Percentiles rank a stretch among this genome's conserved stretches.
Conservation (phyloP, 306 rosid genomes). For the Quercus robur region DNA sequence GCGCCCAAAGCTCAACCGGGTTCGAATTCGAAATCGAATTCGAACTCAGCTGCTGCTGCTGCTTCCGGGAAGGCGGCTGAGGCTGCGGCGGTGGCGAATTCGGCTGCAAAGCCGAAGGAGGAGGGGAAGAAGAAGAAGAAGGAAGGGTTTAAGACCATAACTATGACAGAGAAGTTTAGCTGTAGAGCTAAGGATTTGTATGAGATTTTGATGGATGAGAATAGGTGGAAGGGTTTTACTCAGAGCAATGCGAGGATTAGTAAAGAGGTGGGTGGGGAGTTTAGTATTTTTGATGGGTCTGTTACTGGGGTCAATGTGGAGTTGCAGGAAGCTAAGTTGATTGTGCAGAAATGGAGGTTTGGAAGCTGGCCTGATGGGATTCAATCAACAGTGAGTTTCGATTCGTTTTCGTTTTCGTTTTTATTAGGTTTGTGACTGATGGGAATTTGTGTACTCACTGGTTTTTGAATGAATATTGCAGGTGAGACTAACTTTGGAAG, state of each 20-base stretch:
- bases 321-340: conserved; percentile 74
- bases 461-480: conserved; percentile 25
- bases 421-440: background rate
- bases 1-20: conserved; percentile 31
- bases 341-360: conserved; percentile 87
- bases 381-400: conserved; percentile 52
- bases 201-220: conserved; percentile 96
- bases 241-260: conserved; percentile 90
- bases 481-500: conserved; percentile 84
- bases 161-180: conserved; percentile 81
- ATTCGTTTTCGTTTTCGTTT: too few relatives aligned
- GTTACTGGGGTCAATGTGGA: conserved; percentile 79
- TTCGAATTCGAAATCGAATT: too few relatives aligned
- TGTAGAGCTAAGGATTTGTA: conserved; percentile 71
- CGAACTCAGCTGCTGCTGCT: too few relatives aligned
- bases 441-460: background rate
- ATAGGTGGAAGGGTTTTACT: conserved; percentile 93
- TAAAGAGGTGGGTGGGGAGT: conserved; percentile 87
- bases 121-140: conserved; percentile 30
- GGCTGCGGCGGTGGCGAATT: background rate
- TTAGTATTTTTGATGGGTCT: conserved; percentile 82
- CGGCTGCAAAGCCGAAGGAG: conserved; percentile 9
- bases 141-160: conserved; percentile 70
- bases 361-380: conserved; percentile 89
- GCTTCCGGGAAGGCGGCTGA: too few relatives aligned